Evolutionary conservation across 805 yeast species (phyloP).

Genomic region (Huiozyma naganishii): DNA sequence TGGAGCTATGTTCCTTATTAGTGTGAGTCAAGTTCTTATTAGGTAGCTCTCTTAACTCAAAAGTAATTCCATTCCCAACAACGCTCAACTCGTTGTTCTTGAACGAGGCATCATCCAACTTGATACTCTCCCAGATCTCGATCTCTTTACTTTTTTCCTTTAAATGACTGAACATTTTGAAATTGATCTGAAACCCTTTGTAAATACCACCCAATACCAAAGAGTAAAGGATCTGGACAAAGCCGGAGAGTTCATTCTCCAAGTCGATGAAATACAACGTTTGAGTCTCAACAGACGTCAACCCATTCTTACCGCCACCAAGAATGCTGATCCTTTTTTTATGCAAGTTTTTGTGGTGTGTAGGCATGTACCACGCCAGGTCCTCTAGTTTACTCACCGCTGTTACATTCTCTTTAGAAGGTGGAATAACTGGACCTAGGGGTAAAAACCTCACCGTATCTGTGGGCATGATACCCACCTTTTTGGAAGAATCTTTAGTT

Average conservation of each 20-base stretch:
- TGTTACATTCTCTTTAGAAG: slow-evolving; percentile 1
- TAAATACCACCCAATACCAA: slow-evolving; percentile 40
- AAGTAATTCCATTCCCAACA: slow-evolving; percentile 10
- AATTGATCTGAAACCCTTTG: slow-evolving; percentile 44
- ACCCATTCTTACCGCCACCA: neutral
- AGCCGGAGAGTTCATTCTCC: slow-evolving; percentile 33
- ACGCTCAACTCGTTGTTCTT: slow-evolving; percentile 12
- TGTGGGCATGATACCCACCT: neutral
- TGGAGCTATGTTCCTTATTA: neutral
- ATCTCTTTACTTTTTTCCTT: slow-evolving; percentile 16
- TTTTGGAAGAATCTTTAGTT: no score
- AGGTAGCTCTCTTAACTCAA: slow-evolving; percentile 7
- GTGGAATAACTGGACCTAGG: neutral
- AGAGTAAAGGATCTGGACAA: slow-evolving; percentile 44
- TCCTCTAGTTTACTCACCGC: neutral
- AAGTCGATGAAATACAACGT: slow-evolving; percentile 43
- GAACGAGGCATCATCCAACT: slow-evolving; percentile 23
- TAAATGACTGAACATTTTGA: slow-evolving; percentile 29
- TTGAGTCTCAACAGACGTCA: slow-evolving; percentile 42
- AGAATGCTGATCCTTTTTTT: neutral
- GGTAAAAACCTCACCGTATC: slow-evolving; percentile 1
- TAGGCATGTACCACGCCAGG: slow-evolving; percentile 3
- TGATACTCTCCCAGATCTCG: slow-evolving; percentile 39
- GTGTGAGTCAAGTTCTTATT: slow-evolving; percentile 2
- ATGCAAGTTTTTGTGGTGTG: neutral